These are phyloP conservation scores for Bipolaris sorokiniana DNA, from an alignment of 2,329 filamentous ascomycete genomes.

Conservation along the genomic window DNA sequence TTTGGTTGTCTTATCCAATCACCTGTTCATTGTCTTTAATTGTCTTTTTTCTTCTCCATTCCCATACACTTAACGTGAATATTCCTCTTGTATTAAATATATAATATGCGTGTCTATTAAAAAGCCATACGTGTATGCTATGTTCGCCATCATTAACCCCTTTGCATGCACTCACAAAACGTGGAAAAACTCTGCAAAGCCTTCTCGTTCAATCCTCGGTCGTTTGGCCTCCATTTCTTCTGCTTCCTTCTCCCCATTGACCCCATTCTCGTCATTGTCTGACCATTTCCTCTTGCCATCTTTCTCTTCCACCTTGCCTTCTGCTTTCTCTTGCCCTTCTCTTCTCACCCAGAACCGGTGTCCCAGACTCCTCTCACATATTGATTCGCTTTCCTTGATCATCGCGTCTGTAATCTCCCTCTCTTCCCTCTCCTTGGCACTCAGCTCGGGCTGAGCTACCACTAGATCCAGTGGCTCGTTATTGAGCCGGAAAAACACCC, in stretches of 20 bases:
- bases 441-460: slow-evolving; percentile 2
- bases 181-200: not conserved
- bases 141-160: not conserved
- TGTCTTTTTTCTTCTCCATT: not conserved
- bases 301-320: not conserved
- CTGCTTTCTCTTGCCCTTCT: slow-evolving; percentile 4
- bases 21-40: too few species aligned
- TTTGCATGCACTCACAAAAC: not conserved
- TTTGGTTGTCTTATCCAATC: not conserved
- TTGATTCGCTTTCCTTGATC: slow-evolving; percentile 21
- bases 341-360: slow-evolving; percentile 39
- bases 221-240: not conserved
- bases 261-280: not conserved
- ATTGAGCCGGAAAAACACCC: slow-evolving; percentile 44
- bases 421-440: slow-evolving; percentile 31
- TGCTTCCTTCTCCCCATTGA: not conserved
- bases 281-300: slow-evolving; percentile 16
- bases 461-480: slow-evolving; percentile 23
- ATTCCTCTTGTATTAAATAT: not conserved
- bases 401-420: slow-evolving; percentile 30
- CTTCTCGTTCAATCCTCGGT: slow-evolving; percentile 1
- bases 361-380: not conserved
- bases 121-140: not conserved
- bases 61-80: not conserved
- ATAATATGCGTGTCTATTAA: not conserved